Evolutionary conservation across 768 basidiomycete genomes (phyloP).

Genomic region (Auricularia sp.): DNA sequence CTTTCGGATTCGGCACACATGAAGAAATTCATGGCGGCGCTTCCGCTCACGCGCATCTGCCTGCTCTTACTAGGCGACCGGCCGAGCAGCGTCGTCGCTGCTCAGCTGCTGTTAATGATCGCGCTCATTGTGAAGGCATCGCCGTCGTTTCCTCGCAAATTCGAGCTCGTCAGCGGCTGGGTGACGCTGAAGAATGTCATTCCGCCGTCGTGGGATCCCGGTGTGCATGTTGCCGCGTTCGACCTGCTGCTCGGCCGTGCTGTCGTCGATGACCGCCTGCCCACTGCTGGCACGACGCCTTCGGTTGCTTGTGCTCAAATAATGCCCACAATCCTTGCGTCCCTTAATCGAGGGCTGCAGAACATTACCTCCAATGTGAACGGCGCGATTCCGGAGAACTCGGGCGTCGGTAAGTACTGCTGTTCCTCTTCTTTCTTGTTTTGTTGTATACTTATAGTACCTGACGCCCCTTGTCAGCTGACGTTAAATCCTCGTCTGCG

Average conservation of each 20-base stretch:
- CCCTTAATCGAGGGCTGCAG: conserved; percentile 49
- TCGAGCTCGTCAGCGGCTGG: conserved; percentile 83
- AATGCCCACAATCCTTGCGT: conserved; percentile 58
- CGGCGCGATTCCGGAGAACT: background rate
- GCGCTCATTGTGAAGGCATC: conserved; percentile 44
- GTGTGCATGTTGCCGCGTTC: conserved; percentile 58
- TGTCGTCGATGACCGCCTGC: background rate
- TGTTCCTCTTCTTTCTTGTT: background rate
- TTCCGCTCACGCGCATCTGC: conserved; percentile 71
- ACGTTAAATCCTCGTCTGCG: background rate
- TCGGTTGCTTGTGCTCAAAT: conserved; percentile 52
- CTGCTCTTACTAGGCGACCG: conserved; percentile 70
- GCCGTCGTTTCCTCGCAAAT: conserved; percentile 62
- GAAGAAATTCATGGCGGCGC: conserved; percentile 56
- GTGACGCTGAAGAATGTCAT: conserved; percentile 57
- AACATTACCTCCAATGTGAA: conserved; percentile 14
- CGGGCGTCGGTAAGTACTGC: too few relatives aligned
- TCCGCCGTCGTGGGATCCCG: conserved; percentile 55
- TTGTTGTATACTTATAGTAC: background rate
- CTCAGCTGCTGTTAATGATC: conserved; percentile 51
- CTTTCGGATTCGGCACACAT: conserved; percentile 48
- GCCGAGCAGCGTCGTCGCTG: conserved; percentile 50
- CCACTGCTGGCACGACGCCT: background rate
- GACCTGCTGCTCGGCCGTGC: conserved; percentile 52
- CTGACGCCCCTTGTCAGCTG: background rate